phyloP scores from a whole-genome alignment of 306 rosid genomes.

The Astragalus membranaceus region DNA sequence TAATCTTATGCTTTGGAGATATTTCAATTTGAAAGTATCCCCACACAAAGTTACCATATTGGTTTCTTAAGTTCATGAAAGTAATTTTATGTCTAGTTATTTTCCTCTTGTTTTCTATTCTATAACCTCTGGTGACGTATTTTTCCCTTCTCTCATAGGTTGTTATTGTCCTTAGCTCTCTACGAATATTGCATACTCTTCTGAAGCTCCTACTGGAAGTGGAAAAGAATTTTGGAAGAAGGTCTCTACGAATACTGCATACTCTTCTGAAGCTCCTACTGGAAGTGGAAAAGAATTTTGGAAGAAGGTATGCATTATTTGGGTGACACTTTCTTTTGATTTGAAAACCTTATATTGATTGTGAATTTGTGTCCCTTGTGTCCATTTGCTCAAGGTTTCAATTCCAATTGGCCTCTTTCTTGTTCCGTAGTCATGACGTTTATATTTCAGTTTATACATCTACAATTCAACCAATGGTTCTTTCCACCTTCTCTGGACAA shows the following conservation, averaged over 20 bases:
- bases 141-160: conserved; percentile 39
- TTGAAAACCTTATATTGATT: conserved; percentile 3
- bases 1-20: not conserved
- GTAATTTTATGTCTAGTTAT: not conserved
- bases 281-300: conserved; percentile 37
- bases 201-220: no score
- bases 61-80: not conserved
- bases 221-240: no score
- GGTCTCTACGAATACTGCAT: conserved; percentile 60
- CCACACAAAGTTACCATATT: not conserved
- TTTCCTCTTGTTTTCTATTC: conserved; percentile 4
- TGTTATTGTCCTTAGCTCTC: conserved; percentile 53
- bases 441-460: conserved; percentile 1
- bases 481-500: not conserved
- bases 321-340: conserved; percentile 1
- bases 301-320: conserved; percentile 53
- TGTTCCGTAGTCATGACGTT: conserved; percentile 12
- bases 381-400: not conserved
- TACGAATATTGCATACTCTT: no score
- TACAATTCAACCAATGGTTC: not conserved
- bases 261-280: conserved; percentile 55
- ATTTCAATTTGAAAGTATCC: not conserved
- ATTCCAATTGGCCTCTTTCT: not conserved
- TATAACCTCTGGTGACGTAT: conserved; percentile 17
- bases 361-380: not conserved